These are phyloP conservation scores for Byssothecium circinans DNA, from an alignment of 2,329 filamentous ascomycete species.

Conservation along the genomic window DNA sequence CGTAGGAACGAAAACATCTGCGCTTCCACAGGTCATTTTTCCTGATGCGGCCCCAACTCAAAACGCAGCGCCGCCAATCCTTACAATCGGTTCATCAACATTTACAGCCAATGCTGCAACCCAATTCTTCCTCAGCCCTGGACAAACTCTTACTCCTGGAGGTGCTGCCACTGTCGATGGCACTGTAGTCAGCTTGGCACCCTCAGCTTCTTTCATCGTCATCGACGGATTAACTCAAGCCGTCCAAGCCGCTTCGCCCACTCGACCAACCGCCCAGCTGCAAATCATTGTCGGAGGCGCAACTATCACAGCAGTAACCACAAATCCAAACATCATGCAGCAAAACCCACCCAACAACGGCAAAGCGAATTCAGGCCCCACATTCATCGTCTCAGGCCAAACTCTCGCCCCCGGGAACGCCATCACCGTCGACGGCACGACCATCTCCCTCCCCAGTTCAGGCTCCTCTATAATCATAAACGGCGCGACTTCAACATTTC, in stretches of 20 bases:
- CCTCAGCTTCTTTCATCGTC: slow-evolving; percentile 45
- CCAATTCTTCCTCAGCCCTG: slow-evolving; percentile 47
- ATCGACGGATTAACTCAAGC: slow-evolving; percentile 43
- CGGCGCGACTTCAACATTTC: slow-evolving; percentile 39
- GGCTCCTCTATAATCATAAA: slow-evolving; percentile 38
- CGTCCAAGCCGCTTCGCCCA: slow-evolving; percentile 28
- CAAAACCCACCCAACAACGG: background rate
- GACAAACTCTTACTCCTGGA: slow-evolving; percentile 42
- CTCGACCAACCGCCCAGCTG: slow-evolving; percentile 21
- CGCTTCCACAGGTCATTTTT: slow-evolving; percentile 18
- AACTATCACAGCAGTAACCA: slow-evolving; percentile 25
- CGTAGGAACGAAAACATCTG: slow-evolving; percentile 30
- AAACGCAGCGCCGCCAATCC: slow-evolving; percentile 31
- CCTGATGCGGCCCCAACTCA: slow-evolving; percentile 8
- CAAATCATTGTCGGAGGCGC: slow-evolving; percentile 32
- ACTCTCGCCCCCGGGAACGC: slow-evolving; percentile 41
- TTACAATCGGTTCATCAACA: slow-evolving; percentile 46
- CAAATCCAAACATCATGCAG: slow-evolving; percentile 9
- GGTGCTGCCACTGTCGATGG: slow-evolving; percentile 44
- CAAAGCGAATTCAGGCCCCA: slow-evolving; percentile 10
- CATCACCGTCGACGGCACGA: slow-evolving; percentile 38
- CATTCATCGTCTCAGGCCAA: slow-evolving; percentile 44
- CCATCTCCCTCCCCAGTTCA: slow-evolving; percentile 35
- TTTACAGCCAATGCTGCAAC: slow-evolving; percentile 51
- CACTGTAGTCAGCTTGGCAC: slow-evolving; percentile 45